phyloP scores from a whole-genome alignment of 148 eudicot genomes.

The Fagopyrum esculentum region DNA sequence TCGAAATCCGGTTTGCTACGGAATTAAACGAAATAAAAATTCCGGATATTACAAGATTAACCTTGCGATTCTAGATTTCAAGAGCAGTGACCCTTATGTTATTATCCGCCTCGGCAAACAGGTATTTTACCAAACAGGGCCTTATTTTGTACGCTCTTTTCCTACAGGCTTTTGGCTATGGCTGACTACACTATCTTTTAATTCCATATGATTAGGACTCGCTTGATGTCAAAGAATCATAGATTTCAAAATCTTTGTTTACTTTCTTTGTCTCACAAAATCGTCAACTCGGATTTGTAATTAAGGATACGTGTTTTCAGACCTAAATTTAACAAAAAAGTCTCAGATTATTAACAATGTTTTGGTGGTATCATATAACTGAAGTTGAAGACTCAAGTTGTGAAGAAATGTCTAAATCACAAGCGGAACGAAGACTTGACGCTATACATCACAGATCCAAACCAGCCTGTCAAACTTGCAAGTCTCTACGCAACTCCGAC shows the following conservation, averaged over 20 bases:
- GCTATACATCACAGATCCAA: conserved; percentile 25
- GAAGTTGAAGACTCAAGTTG: conserved; percentile 32
- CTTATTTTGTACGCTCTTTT: neutral
- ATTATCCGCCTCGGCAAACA: conserved; percentile 16
- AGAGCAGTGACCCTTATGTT: conserved; percentile 16
- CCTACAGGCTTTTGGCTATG: neutral
- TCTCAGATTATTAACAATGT: neutral
- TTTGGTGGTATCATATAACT: neutral
- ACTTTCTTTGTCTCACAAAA: neutral
- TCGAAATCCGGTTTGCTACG: too few species aligned
- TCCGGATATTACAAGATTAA: neutral
- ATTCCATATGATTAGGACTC: neutral
- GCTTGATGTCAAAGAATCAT: neutral
- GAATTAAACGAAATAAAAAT: too few species aligned
- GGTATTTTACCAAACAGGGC: neutral
- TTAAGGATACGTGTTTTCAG: neutral
- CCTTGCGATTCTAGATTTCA: conserved; percentile 17
- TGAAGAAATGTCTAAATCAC: conserved; percentile 27
- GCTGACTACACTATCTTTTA: neutral
- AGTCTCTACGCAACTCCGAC: neutral
- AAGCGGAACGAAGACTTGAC: conserved; percentile 37
- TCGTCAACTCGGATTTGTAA: neutral
- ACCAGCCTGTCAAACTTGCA: conserved; percentile 25
- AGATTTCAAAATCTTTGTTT: neutral
- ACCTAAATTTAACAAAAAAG: neutral